Evolutionary conservation across 345 rosid genomes (phyloP), one percentile per base, ranked within the genome.

Genomic region (Lumnitzera racemosa): DNA sequence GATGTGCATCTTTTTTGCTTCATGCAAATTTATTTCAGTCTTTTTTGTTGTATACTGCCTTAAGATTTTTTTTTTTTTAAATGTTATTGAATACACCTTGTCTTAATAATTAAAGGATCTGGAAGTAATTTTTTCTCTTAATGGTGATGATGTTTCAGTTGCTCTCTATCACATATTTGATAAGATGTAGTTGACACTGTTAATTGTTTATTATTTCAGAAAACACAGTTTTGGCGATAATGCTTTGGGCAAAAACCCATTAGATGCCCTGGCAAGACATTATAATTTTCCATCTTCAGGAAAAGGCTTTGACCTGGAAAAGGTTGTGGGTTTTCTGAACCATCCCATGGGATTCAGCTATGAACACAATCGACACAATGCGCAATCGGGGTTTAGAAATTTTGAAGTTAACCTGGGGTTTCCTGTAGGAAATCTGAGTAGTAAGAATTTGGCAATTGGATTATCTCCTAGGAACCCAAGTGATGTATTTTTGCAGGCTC

Each of bases 401-500:
- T 56, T 70, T 43, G 77, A 64, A 46, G 65, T 62, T 67, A 86
- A 74, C 56, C 71, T 80, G 71, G 90, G 75, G 41, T 77, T 79
- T 61, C 81, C 86, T 24, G 50, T 74, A 70, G 81, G 72, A 67
- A 75, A 61, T 64, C 53, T 67, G 68, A 74, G 67, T 67, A 77
- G 65, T 67, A 70, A 70, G 73, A 78, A 71, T 68, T 59, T 81
- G 43, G 64, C 78, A 57, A 57, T 68, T 63, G 77, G 78, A 78
- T 75, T 75, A 70, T 79, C 86, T 54, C 79, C 87, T 66, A 72
- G 57, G 71, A 84, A 82, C 74, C 76, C 80, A 50, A 77, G 79
- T 43, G 96, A 89, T 81, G 57, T 81, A 31, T 73, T 77, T 49
- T 75, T 91, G 85, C 89, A 84, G 69, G 76, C 79, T 67, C 96